Base-by-base conservation (phyloP, 768 basidiomycete species). In the Lactarius akahatsu region DNA sequence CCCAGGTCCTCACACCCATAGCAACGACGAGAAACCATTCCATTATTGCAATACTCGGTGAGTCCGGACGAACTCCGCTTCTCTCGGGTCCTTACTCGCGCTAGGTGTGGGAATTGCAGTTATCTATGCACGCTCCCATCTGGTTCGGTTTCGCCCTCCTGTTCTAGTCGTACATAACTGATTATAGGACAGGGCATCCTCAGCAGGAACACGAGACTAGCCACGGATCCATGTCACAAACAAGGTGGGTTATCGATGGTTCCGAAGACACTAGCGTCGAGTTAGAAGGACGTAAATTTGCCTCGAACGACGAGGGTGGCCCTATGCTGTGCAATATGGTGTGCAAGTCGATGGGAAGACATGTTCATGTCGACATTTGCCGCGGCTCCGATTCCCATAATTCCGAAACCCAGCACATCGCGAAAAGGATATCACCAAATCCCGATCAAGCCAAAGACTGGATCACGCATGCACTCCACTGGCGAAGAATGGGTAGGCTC, bases 281-380 rank as follows among this genome's bases (percentile, higher is more conserved):
- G 68, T 75, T 86, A 2, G 79, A 83, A 63, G 85, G 86, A 1
- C 80, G 80, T 61, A 82, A 80, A 65, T 87, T 85, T 70, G 82
- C 79, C 20, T 69, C 80, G 0, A 78, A 80, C 30, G 84, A 85
- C 59, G 82, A 84, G 54, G 85, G 86, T 6, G 84, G 85, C 0
- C 86, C 85, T 0, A 84, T 86, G 83, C 78, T 87, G 76, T 86
- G 86, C 70, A 85, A 79, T 57, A 76, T 86, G n/a, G 72, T 84
- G 34, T 87, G 85, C 68, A 76, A 79, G 1, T 74, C 81, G 18
- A 76, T 86, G 75, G 86, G 86, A 1, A 73, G 86, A 16, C 86
- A 87, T 60, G 75, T 76, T 0, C 86, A 87, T 70, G 74, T 87
- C 38, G 85, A 82, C 67, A 82, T 80, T 63, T 87, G 86, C 68